phyloP scores from a whole-genome alignment of 169 alveolate genomes.

The Cryptosporidium ryanae region DNA sequence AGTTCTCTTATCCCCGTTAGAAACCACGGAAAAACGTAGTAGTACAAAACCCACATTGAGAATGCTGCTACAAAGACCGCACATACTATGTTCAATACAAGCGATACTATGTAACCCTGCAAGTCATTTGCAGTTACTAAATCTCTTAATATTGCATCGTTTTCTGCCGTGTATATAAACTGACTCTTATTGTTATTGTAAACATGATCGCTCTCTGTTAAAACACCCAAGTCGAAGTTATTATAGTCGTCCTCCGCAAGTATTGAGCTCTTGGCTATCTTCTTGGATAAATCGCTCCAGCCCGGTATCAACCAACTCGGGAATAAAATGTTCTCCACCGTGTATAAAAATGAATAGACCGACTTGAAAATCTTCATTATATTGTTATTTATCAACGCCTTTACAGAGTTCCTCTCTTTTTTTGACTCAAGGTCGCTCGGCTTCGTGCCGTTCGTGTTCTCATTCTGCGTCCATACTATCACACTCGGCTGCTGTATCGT shows the following conservation, averaged over 20 bases:
- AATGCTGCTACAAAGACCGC: slow-evolving; percentile 49
- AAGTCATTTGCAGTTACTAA: slow-evolving; percentile 59
- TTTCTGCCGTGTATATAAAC: slow-evolving; percentile 43
- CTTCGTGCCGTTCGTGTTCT: neutral
- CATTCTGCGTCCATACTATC: slow-evolving; percentile 47
- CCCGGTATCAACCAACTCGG: slow-evolving; percentile 56
- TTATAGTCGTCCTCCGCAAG: slow-evolving; percentile 45
- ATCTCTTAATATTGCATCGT: slow-evolving; percentile 54
- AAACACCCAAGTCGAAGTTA: neutral
- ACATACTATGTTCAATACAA: slow-evolving; percentile 29
- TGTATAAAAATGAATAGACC: neutral
- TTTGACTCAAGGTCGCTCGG: neutral
- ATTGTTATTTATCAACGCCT: neutral
- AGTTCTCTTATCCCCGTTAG: slow-evolving; percentile 52
- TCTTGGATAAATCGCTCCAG: slow-evolving; percentile 31
- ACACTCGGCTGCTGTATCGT: slow-evolving; percentile 54
- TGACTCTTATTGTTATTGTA: slow-evolving; percentile 6
- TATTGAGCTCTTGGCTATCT: slow-evolving; percentile 31
- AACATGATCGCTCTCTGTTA: too few species aligned
- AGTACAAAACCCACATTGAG: slow-evolving; percentile 60
- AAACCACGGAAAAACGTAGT: slow-evolving; percentile 69
- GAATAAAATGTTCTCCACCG: neutral
- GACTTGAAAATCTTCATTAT: neutral
- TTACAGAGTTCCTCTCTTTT: neutral
- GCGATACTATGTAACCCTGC: slow-evolving; percentile 59